Evolutionary conservation across 441 rosid species (phyloP).

Genomic region (Macaranga tanarius): DNA sequence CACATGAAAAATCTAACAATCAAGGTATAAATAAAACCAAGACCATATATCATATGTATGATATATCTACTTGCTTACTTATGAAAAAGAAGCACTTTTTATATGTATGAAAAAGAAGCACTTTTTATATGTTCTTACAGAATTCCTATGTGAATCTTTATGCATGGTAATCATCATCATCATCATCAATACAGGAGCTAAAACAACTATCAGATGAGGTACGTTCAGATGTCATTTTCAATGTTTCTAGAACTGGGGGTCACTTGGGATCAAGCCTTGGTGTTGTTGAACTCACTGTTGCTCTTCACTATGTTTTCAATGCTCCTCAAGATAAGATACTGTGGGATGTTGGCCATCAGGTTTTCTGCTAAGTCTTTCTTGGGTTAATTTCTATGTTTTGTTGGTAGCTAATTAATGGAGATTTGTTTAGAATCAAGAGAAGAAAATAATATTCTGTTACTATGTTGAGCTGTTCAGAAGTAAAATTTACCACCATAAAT

Average conservation of each 20-base stretch:
- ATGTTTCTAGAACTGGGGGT: conserved; percentile 89
- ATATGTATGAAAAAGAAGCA: neutral
- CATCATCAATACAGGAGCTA: conserved; percentile 48
- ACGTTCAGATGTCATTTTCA: conserved; percentile 83
- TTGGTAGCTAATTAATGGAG: neutral
- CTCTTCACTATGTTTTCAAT: conserved; percentile 87
- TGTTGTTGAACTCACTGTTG: conserved; percentile 93
- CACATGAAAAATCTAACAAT: conserved; percentile 90
- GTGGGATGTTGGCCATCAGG: conserved; percentile 99
- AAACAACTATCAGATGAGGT: conserved; percentile 85
- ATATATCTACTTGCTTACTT: neutral
- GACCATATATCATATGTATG: neutral
- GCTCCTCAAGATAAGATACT: conserved; percentile 80
- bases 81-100: neutral
- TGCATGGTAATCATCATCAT: neutral
- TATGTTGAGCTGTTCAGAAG: neutral
- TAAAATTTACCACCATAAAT: conserved; percentile 5
- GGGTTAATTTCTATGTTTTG: neutral
- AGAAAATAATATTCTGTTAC: no score
- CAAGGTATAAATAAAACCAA: conserved; percentile 45
- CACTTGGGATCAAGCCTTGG: conserved; percentile 95
- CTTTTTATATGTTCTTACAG: conserved; percentile 6
- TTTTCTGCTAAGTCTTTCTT: conserved; percentile 12
- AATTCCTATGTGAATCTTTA: neutral
- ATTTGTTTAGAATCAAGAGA: neutral